phyloP scores from a whole-genome alignment of 345 rosid genomes.

The Citrus medica region DNA sequence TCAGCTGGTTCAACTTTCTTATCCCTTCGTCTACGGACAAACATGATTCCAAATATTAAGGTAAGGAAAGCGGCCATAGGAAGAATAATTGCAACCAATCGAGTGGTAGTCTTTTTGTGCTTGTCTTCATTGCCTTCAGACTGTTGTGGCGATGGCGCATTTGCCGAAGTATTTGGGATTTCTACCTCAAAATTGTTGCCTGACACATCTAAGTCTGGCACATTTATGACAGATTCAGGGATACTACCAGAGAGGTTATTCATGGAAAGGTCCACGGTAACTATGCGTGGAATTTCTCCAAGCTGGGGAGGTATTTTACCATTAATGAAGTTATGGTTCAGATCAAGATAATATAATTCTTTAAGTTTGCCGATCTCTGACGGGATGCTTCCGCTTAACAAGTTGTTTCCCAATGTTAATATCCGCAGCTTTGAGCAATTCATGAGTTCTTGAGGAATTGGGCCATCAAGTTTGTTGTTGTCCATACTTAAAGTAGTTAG shows the following conservation, averaged over 20 bases:
- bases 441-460: too few species aligned
- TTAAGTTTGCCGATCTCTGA: too few species aligned
- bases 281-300: too few species aligned
- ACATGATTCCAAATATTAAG: not conserved
- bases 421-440: accelerated
- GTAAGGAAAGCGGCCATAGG: not conserved
- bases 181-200: not conserved
- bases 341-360: too few species aligned
- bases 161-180: not conserved
- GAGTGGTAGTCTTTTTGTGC: not conserved
- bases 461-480: too few species aligned
- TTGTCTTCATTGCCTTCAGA: too few species aligned
- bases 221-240: not conserved
- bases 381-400: too few species aligned
- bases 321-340: too few species aligned
- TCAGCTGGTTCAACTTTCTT: too few species aligned
- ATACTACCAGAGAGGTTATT: not conserved
- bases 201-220: accelerated
- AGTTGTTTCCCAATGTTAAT: accelerated
- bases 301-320: too few species aligned
- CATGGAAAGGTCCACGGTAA: not conserved
- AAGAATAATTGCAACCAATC: not conserved
- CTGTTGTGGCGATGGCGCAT: not conserved
- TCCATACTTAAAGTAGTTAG: too few species aligned
- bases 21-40: too few species aligned